Conservation (phyloP, 805 yeast species). For the Starmera pachycereana region DNA sequence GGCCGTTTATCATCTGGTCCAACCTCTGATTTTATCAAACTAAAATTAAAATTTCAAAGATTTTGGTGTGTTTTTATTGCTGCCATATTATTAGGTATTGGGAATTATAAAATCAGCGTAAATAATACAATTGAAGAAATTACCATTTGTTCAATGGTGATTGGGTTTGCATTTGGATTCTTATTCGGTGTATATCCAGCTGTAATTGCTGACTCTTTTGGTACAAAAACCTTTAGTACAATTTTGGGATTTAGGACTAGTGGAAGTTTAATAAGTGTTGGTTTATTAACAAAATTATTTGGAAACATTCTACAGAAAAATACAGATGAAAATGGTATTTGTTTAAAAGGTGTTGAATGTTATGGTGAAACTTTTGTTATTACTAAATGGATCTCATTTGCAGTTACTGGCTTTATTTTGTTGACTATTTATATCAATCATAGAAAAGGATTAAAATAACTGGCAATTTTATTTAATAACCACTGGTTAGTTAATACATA, state of each 20-base stretch:
- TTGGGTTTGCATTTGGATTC: slow-evolving; percentile 63
- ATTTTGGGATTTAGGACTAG: slow-evolving; percentile 73
- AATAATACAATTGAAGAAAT: slow-evolving; percentile 31
- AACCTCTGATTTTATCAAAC: slow-evolving; percentile 50
- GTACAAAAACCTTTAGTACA: slow-evolving; percentile 57
- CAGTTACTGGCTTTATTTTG: slow-evolving; percentile 11
- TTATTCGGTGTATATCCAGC: slow-evolving; percentile 71
- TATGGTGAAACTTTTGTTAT: slow-evolving; percentile 33
- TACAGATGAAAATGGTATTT: slow-evolving; percentile 31
- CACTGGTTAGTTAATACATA: too few relatives aligned
- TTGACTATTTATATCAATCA: slow-evolving; percentile 11
- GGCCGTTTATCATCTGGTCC: slow-evolving; percentile 63
- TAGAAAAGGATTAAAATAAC: neutral
- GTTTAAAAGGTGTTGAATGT: slow-evolving; percentile 34
- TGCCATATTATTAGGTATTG: slow-evolving; percentile 24
- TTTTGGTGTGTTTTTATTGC: slow-evolving; percentile 54
- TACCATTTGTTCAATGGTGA: slow-evolving; percentile 38
- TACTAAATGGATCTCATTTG: slow-evolving; percentile 15
- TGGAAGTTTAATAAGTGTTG: slow-evolving; percentile 52
- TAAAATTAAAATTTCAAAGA: slow-evolving; percentile 42
- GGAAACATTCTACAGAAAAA: slow-evolving; percentile 42
- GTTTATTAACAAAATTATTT: slow-evolving; percentile 41
- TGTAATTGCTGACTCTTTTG: slow-evolving; percentile 61
- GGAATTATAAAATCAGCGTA: slow-evolving; percentile 25
- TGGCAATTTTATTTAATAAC: too few relatives aligned